Evolutionary conservation across 352 stramenopile genomes (phyloP).

Genomic region (Globisporangium paroecandrum): DNA sequence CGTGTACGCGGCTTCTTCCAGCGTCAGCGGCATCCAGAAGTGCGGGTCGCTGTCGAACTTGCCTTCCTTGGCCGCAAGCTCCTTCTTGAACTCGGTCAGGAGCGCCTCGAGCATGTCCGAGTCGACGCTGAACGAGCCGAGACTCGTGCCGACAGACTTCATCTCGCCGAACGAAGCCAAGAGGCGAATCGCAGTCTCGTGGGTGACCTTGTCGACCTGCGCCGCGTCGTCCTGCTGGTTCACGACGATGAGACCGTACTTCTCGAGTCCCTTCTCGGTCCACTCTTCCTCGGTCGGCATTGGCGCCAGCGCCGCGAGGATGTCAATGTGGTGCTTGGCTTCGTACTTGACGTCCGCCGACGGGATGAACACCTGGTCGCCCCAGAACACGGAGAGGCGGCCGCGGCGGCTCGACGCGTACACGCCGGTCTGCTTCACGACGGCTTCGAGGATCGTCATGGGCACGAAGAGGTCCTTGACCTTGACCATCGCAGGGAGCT

Average conservation of each 20-base stretch:
- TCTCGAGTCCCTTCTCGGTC: slow-evolving; percentile 95
- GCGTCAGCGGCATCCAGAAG: slow-evolving; percentile 98
- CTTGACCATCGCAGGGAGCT: slow-evolving; percentile 93
- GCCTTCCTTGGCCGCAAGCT: slow-evolving; percentile 88
- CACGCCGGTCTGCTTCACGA: slow-evolving; percentile 97
- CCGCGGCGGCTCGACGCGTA: slow-evolving; percentile 94
- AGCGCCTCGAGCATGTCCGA: slow-evolving; percentile 90
- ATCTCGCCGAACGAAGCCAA: slow-evolving; percentile 92
- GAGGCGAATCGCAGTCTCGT: slow-evolving; percentile 93
- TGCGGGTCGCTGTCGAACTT: slow-evolving; percentile 98
- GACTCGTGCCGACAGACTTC: slow-evolving; percentile 92
- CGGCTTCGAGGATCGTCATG: slow-evolving; percentile 97
- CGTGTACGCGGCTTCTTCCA: slow-evolving; percentile 89
- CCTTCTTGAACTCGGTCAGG: slow-evolving; percentile 90
- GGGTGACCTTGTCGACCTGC: slow-evolving; percentile 97
- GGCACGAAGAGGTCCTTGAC: slow-evolving; percentile 84
- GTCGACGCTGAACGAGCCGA: slow-evolving; percentile 96
- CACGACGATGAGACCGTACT: slow-evolving; percentile 98
- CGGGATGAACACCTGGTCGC: slow-evolving; percentile 98
- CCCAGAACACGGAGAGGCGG: slow-evolving; percentile 97
- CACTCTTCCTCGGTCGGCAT: slow-evolving; percentile 94
- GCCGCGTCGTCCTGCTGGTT: slow-evolving; percentile 89
- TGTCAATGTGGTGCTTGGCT: slow-evolving; percentile 96
- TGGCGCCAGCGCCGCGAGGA: slow-evolving; percentile 93
- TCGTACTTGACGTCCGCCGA: slow-evolving; percentile 90